Conservation (phyloP, 306 rosid species). For the Trifolium dubium region DNA sequence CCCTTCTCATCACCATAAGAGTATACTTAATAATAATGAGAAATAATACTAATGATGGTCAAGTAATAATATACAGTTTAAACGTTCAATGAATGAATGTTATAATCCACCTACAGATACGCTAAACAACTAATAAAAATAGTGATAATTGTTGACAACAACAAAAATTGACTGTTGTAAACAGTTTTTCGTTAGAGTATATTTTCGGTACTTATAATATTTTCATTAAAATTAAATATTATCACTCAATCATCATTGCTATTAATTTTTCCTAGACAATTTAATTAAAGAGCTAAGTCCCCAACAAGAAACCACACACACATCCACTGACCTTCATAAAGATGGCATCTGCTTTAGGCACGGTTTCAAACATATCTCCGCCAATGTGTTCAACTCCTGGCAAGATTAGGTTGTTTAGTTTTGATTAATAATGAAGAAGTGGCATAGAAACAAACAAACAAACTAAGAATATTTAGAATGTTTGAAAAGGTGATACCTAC, state of each 20-base stretch:
- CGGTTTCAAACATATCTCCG: slow-evolving; percentile 66
- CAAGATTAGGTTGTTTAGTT: slow-evolving; percentile 15
- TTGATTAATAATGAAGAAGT: neutral
- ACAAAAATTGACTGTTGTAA: neutral
- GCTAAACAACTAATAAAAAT: no score
- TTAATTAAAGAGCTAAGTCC: neutral
- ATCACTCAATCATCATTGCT: neutral
- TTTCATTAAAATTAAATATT: neutral
- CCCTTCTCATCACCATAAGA: neutral
- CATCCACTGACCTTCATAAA: slow-evolving; percentile 56
- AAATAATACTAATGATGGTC: neutral
- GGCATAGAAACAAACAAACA: no score
- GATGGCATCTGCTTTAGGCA: slow-evolving; percentile 67
- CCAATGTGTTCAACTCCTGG: slow-evolving; percentile 62
- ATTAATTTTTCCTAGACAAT: neutral
- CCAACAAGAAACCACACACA: neutral
- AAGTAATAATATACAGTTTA: neutral
- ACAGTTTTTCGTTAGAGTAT: neutral
- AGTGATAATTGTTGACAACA: no score
- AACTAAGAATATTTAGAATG: no score
- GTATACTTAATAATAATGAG: neutral
- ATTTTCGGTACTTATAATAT: neutral
- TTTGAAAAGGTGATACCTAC: slow-evolving; percentile 45
- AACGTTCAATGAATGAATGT: neutral
- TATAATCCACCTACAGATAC: neutral